Evolutionary conservation across 805 yeast species (phyloP).

Genomic region (Starmerella floricola): DNA sequence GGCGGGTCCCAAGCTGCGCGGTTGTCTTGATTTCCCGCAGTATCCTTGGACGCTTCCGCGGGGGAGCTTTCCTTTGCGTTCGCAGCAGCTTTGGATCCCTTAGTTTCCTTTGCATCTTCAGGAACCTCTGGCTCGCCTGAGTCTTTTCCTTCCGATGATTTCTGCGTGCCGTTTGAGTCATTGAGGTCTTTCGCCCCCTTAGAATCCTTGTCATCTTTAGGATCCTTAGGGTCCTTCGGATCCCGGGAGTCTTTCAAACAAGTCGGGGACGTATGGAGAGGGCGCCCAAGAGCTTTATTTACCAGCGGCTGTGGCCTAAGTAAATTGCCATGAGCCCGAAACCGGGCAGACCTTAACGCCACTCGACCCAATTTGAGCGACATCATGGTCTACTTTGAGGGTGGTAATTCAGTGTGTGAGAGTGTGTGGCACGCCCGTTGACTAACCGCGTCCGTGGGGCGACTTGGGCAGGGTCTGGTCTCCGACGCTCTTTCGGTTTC

Average conservation of each 20-base stretch:
- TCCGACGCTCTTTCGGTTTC: too few species aligned
- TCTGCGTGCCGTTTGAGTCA: neutral
- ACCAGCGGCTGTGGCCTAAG: neutral
- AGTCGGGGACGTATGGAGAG: slow-evolving; percentile 1
- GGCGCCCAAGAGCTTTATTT: neutral
- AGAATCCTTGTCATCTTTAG: neutral
- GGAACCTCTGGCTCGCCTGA: neutral
- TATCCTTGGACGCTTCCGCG: neutral
- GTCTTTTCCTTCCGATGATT: neutral
- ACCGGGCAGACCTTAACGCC: slow-evolving; percentile 3
- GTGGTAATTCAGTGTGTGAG: neutral
- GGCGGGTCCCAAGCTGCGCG: slow-evolving; percentile 3
- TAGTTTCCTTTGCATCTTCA: neutral
- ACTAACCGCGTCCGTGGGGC: too few species aligned
- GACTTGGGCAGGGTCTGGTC: too few species aligned
- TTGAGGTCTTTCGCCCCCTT: neutral
- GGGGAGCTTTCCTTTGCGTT: neutral
- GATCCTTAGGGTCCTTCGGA: slow-evolving; percentile 4
- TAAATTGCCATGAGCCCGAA: neutral
- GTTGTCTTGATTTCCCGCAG: neutral
- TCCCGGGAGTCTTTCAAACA: slow-evolving; percentile 6
- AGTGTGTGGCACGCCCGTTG: neutral
- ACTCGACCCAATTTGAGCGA: slow-evolving; percentile 9
- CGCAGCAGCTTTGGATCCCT: neutral
- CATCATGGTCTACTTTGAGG: slow-evolving; percentile 1